phyloP scores from a whole-genome alignment of 768 basidiomycete species.

The Serendipita sp. region DNA sequence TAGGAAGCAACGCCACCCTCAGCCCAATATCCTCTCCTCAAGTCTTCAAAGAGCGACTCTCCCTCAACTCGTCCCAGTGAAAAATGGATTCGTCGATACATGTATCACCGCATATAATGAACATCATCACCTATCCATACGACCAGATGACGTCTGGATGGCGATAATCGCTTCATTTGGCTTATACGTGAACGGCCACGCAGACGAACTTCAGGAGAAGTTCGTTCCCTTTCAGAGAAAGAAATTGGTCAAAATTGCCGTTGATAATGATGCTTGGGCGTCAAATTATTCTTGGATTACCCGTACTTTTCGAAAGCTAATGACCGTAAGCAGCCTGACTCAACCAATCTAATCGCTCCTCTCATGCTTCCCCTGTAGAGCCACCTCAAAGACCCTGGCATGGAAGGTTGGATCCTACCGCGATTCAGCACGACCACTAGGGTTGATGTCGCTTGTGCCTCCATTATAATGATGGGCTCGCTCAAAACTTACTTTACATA shows the following conservation, averaged over 20 bases:
- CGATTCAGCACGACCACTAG: background rate
- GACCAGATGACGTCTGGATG: slow-evolving; percentile 37
- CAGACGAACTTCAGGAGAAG: slow-evolving; percentile 19
- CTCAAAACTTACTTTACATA: slow-evolving; percentile 4
- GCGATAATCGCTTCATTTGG: slow-evolving; percentile 25
- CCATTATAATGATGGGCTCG: slow-evolving; percentile 5
- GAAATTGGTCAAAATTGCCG: slow-evolving; percentile 18
- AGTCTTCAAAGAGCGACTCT: background rate
- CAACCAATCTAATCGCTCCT: background rate
- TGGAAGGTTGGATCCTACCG: slow-evolving; percentile 1
- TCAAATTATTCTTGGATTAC: slow-evolving; percentile 22
- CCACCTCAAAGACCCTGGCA: background rate
- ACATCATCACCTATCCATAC: slow-evolving; percentile 25
- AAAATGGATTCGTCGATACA: slow-evolving; percentile 22
- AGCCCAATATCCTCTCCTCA: background rate
- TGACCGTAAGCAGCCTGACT: background rate
- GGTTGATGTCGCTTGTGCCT: background rate
- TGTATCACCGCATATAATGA: slow-evolving; percentile 21
- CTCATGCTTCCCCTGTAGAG: background rate
- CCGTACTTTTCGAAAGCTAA: slow-evolving; percentile 7
- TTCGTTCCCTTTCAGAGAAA: slow-evolving; percentile 24
- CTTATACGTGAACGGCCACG: slow-evolving; percentile 18
- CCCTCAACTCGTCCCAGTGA: background rate
- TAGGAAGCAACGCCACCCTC: background rate
- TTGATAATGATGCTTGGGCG: slow-evolving; percentile 11